Conservation (phyloP, 768 basidiomycete genomes). For the Phylloporus arenicola region DNA sequence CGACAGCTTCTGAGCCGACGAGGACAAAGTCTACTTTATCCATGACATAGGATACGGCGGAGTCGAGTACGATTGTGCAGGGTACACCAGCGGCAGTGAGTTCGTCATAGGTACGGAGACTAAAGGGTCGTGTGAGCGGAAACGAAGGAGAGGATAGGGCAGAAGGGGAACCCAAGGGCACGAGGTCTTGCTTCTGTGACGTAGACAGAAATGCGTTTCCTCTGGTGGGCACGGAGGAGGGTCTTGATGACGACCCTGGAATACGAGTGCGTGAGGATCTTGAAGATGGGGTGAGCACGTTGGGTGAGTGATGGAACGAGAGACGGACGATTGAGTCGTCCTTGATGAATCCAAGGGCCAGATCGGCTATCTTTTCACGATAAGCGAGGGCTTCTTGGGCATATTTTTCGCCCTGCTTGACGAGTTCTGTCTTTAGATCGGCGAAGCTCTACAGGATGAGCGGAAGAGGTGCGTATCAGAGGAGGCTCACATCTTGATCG, state of each 20-base stretch:
- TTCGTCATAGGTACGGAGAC: slow-evolving; percentile 85
- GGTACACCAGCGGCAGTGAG: slow-evolving; percentile 89
- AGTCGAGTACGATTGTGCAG: slow-evolving; percentile 91
- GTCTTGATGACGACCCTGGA: slow-evolving; percentile 94
- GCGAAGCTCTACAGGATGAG: slow-evolving; percentile 60
- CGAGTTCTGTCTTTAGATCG: slow-evolving; percentile 76
- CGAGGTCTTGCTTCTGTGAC: slow-evolving; percentile 94
- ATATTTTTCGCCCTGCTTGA: slow-evolving; percentile 76
- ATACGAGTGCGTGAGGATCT: slow-evolving; percentile 97
- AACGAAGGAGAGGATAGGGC: neutral
- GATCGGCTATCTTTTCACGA: slow-evolving; percentile 82
- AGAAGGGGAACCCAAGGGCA: slow-evolving; percentile 66
- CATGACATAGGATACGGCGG: slow-evolving; percentile 96
- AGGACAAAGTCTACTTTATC: slow-evolving; percentile 92
- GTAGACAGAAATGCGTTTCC: slow-evolving; percentile 94
- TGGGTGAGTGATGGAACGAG: slow-evolving; percentile 13
- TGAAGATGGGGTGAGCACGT: slow-evolving; percentile 14
- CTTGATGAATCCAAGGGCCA: slow-evolving; percentile 88
- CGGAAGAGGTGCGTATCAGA: slow-evolving; percentile 6
- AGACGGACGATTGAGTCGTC: slow-evolving; percentile 81
- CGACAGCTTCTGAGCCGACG: slow-evolving; percentile 96
- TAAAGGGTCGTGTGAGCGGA: slow-evolving; percentile 26
- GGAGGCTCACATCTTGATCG: slow-evolving; percentile 62
- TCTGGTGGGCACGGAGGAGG: slow-evolving; percentile 81
- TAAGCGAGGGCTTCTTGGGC: slow-evolving; percentile 76